These are phyloP conservation scores for Podaxis rugospora DNA, from an alignment of 768 basidiomycete species.

Conservation along the genomic window DNA sequence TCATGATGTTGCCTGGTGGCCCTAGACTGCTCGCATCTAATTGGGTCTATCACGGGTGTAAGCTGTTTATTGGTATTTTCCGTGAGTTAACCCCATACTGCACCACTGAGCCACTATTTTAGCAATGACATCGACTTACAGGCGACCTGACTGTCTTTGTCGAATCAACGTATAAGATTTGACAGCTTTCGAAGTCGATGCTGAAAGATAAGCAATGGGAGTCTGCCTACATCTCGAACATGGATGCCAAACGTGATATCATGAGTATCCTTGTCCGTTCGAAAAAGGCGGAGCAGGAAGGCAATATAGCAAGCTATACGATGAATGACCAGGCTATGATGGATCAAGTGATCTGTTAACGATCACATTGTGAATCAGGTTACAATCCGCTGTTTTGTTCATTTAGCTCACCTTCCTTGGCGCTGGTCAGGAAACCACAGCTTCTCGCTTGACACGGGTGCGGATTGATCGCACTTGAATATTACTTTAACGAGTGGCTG, in stretches of 20 bases:
- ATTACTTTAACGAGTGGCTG: slow-evolving; percentile 28
- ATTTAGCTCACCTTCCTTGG: slow-evolving; percentile 44
- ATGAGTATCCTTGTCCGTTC: too few relatives aligned
- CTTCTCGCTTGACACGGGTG: slow-evolving; percentile 47
- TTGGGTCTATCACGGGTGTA: slow-evolving; percentile 24
- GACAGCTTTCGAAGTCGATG: too few relatives aligned
- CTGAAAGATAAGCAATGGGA: too few relatives aligned
- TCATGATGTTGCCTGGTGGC: slow-evolving; percentile 26
- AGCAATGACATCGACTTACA: too few relatives aligned
- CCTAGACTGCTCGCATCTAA: slow-evolving; percentile 19
- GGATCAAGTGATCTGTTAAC: slow-evolving; percentile 30
- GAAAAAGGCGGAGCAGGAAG: slow-evolving; percentile 8
- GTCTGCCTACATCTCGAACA: too few relatives aligned
- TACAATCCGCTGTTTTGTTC: neutral
- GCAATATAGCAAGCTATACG: slow-evolving; percentile 20
- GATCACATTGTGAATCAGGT: neutral
- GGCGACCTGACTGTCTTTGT: too few relatives aligned
- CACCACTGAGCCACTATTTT: too few relatives aligned
- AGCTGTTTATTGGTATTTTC: slow-evolving; percentile 13
- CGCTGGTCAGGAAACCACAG: slow-evolving; percentile 43
- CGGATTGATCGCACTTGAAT: neutral
- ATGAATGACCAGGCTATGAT: slow-evolving; percentile 36
- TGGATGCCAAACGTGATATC: too few relatives aligned
- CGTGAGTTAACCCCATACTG: too few relatives aligned
- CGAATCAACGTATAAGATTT: too few relatives aligned